These are phyloP conservation scores for Xylaria sp. DNA, from an alignment of 2,329 filamentous ascomycete genomes.

Conservation along the genomic window DNA sequence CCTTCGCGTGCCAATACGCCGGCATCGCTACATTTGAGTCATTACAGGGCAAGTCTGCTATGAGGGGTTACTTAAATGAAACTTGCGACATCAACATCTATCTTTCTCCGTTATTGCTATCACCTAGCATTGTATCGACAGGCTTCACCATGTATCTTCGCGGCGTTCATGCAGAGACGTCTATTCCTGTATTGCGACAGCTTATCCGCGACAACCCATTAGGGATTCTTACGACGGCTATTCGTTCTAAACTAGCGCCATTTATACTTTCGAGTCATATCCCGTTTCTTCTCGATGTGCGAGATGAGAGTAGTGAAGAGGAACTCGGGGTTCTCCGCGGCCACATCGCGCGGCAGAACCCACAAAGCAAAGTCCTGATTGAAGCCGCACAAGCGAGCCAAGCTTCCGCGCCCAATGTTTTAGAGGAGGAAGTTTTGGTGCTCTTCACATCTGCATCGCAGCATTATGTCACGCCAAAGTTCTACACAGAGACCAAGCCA, in stretches of 20 bases:
- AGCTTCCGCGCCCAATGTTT: slow-evolving; percentile 6
- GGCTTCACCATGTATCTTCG: slow-evolving; percentile 20
- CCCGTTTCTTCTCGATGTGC: slow-evolving; percentile 26
- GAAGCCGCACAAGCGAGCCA: slow-evolving; percentile 23
- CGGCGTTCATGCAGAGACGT: slow-evolving; percentile 21
- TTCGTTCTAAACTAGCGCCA: slow-evolving; percentile 28
- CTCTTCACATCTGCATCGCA: slow-evolving; percentile 24
- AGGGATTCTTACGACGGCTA: slow-evolving; percentile 26
- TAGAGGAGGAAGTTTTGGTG: slow-evolving; percentile 28
- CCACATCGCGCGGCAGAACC: slow-evolving; percentile 29
- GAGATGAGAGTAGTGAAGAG: slow-evolving; percentile 18
- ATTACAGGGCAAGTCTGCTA: not conserved
- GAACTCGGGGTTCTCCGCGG: slow-evolving; percentile 29
- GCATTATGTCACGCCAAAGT: slow-evolving; percentile 32
- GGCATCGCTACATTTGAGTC: slow-evolving; percentile 13
- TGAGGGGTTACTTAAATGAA: slow-evolving; percentile 6
- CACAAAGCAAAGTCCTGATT: slow-evolving; percentile 29
- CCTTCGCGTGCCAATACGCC: slow-evolving; percentile 8
- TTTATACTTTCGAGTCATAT: slow-evolving; percentile 31
- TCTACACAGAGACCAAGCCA: slow-evolving; percentile 35
- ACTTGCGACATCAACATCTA: not conserved
- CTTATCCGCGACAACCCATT: slow-evolving; percentile 27
- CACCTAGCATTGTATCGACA: not conserved
- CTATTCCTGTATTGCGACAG: slow-evolving; percentile 23
- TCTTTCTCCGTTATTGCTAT: not conserved